phyloP scores from a whole-genome alignment of 2,329 filamentous ascomycete genomes.

The Alternaria viburni region DNA sequence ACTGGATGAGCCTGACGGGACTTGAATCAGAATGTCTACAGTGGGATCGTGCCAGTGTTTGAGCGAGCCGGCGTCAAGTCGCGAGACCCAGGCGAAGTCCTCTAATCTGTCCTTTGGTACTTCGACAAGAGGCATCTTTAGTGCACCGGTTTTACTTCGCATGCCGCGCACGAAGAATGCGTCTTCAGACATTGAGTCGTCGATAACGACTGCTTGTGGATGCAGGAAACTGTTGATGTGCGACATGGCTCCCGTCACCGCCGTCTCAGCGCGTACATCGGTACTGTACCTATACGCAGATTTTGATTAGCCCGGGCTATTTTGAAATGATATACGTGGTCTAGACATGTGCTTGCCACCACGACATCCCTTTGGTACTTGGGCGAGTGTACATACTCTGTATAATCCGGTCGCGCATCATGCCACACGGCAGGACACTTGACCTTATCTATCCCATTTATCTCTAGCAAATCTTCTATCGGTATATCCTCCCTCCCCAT shows the following conservation, averaged over 20 bases:
- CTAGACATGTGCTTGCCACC: no score
- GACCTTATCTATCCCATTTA: conserved; percentile 77
- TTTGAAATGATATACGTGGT: no score
- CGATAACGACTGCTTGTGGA: conserved; percentile 77
- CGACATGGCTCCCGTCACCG: conserved; percentile 68
- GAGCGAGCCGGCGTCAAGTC: conserved; percentile 75
- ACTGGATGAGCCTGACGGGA: conserved; percentile 71
- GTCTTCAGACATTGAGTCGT: conserved; percentile 72
- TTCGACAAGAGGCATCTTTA: conserved; percentile 72
- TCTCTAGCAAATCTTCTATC: conserved; percentile 70
- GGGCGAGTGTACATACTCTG: conserved; percentile 47
- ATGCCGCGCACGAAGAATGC: conserved; percentile 69
- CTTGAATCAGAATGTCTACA: conserved; percentile 85
- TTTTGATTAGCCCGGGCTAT: background rate
- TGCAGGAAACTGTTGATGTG: conserved; percentile 77
- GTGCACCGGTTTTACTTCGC: conserved; percentile 59
- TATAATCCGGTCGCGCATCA: conserved; percentile 78
- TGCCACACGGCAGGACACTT: conserved; percentile 71
- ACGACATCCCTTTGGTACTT: no score
- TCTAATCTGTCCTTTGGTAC: conserved; percentile 70
- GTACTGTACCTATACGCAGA: conserved; percentile 60
- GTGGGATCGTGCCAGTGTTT: conserved; percentile 77
- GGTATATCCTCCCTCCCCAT: conserved; percentile 75
- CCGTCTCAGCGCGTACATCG: conserved; percentile 70
- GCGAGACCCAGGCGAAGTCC: conserved; percentile 76